Conservation (phyloP, 768 basidiomycete genomes). For the Mycena maculata region DNA sequence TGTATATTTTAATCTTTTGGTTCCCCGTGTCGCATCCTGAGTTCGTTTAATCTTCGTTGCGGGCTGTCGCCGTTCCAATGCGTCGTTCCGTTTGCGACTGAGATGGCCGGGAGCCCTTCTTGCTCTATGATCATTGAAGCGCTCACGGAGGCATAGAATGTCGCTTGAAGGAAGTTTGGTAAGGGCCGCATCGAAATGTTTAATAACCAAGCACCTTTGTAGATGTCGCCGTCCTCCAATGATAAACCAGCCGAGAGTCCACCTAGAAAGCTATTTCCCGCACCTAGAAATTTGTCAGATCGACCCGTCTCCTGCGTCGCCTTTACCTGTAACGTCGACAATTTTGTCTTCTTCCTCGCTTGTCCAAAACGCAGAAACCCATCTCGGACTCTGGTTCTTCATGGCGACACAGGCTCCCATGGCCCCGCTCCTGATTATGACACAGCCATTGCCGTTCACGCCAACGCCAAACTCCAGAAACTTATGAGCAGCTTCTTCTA, state of each 20-base stretch:
- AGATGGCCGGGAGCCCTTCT: constrained; percentile 72
- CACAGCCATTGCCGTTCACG: constrained; percentile 58
- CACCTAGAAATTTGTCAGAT: constrained; percentile 62
- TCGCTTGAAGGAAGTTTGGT: constrained; percentile 61
- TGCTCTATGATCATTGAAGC: constrained; percentile 90
- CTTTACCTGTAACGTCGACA: constrained; percentile 83
- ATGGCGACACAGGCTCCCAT: constrained; percentile 77
- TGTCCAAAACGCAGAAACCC: constrained; percentile 84
- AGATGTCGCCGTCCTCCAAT: constrained; percentile 66
- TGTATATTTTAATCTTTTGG: constrained; percentile 48
- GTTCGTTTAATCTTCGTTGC: constrained; percentile 62
- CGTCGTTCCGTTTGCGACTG: constrained; percentile 44
- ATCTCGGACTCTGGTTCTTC: constrained; percentile 54
- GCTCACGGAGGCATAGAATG: constrained; percentile 80
- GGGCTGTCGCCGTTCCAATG: constrained; percentile 83
- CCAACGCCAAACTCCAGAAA: constrained; percentile 75
- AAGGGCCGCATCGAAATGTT: constrained; percentile 14
- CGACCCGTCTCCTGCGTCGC: constrained; percentile 25
- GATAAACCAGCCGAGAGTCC: constrained; percentile 82
- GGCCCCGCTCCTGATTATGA: constrained; percentile 81
- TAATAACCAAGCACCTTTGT: constrained; percentile 62
- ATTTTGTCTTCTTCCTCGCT: constrained; percentile 60
- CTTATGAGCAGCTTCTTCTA: constrained; percentile 74
- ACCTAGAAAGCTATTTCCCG: constrained; percentile 92
- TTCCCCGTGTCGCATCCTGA: constrained; percentile 54